A percentile compares a stretch with the other conserved stretches of the same genome.
These are phyloP conservation scores for Yamadazyma sp. DNA, from an alignment of 1,139 yeast species.

Conservation along the genomic window DNA sequence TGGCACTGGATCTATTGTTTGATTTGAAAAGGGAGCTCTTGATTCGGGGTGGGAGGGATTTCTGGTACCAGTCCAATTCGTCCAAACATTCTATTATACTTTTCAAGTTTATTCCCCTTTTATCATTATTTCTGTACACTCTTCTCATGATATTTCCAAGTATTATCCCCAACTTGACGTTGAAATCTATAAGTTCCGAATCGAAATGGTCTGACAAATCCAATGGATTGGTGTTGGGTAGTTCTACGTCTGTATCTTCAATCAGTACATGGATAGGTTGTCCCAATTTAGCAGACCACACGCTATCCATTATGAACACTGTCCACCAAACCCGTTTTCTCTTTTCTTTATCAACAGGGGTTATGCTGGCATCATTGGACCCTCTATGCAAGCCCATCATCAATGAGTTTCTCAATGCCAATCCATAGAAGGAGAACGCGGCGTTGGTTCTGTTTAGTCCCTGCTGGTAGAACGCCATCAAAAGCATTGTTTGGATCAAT, in stretches of 20 bases:
- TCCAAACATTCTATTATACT: conserved; percentile 13
- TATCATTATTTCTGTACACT: conserved; percentile 8
- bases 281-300: conserved; percentile 15
- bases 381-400: conserved; percentile 14
- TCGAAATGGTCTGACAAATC: conserved; percentile 10
- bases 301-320: conserved; percentile 12
- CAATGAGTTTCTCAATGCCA: conserved; percentile 13
- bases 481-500: conserved; percentile 12
- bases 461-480: conserved; percentile 15
- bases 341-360: conserved; percentile 9
- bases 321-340: conserved; percentile 17
- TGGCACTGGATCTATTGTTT: conserved; percentile 31
- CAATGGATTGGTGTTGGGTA: conserved; percentile 9
- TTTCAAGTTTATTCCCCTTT: conserved; percentile 10
- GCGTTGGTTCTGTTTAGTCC: conserved; percentile 13
- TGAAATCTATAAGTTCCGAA: conserved; percentile 7
- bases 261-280: conserved; percentile 12
- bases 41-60: conserved; percentile 9
- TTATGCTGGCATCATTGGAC: conserved; percentile 2
- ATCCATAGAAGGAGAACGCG: conserved; percentile 14
- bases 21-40: conserved; percentile 14
- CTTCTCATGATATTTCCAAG: conserved; percentile 11
- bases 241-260: conserved; percentile 12
- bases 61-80: conserved; percentile 11
- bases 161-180: conserved; percentile 10